A percentile compares a stretch with the other conserved stretches of the same genome.
phyloP scores from a whole-genome alignment of 768 basidiomycete genomes.

The Amanita pseudoporphyria region DNA sequence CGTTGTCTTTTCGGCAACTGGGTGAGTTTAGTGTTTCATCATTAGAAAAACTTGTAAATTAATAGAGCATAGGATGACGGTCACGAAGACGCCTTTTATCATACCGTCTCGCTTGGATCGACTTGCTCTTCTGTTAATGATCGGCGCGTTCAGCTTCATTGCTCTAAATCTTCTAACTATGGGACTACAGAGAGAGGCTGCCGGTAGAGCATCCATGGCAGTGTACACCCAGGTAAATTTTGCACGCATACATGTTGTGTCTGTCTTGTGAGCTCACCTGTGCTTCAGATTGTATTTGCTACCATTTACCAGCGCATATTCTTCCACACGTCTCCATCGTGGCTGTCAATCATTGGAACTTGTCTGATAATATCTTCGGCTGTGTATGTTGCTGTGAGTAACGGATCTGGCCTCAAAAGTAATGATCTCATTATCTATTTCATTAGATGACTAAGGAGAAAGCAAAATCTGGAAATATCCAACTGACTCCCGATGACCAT shows the following conservation, averaged over 20 bases:
- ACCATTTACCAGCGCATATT: constrained; percentile 4
- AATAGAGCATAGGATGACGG: constrained; percentile 29
- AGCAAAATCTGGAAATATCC: background rate
- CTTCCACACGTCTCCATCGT: background rate
- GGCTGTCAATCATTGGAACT: background rate
- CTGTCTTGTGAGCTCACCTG: background rate
- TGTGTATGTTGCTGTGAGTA: constrained; percentile 4
- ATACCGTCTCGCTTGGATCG: constrained; percentile 35
- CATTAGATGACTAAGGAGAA: background rate
- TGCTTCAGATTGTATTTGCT: constrained; percentile 5
- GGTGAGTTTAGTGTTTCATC: constrained; percentile 16
- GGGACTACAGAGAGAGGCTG: constrained; percentile 54
- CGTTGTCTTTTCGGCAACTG: constrained; percentile 27
- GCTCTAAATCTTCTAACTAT: constrained; percentile 34
- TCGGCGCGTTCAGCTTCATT: constrained; percentile 42
- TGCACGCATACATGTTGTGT: background rate
- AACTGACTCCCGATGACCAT: constrained; percentile 1
- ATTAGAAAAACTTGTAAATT: background rate
- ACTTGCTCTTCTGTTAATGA: constrained; percentile 37
- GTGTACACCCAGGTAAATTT: constrained; percentile 28
- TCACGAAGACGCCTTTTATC: constrained; percentile 28
- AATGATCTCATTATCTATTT: background rate
- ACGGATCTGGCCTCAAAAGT: background rate
- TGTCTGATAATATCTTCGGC: background rate
- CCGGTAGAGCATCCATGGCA: constrained; percentile 48